Conservation (phyloP, 2,329 filamentous ascomycete genomes). For the Curvularia lunata region DNA sequence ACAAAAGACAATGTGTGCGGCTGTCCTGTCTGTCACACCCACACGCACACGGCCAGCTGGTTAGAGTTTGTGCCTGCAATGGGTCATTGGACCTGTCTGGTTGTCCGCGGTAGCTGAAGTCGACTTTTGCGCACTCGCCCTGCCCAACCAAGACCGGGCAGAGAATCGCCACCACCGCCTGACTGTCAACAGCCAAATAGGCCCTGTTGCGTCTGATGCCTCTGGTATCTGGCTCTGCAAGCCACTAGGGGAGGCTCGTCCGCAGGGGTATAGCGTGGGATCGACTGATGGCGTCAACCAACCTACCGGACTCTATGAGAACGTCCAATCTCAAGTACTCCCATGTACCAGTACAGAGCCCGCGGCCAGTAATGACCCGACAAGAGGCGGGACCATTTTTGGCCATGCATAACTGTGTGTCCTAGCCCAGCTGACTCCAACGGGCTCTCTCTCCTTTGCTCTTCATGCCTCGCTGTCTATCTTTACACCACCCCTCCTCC, state of each 20-base stretch:
- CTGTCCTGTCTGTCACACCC: constrained; percentile 1
- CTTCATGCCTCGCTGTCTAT: neutral
- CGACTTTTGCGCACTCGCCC: neutral
- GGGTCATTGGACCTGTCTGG: neutral
- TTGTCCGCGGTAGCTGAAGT: constrained; percentile 4
- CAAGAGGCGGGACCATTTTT: neutral
- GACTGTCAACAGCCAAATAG: neutral
- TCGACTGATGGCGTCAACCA: constrained; percentile 31
- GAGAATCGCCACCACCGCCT: constrained; percentile 1
- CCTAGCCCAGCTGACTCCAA: neutral
- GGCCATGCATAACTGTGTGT: neutral
- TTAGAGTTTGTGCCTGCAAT: neutral
- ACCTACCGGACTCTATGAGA: constrained; percentile 27
- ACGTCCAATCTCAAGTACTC: neutral
- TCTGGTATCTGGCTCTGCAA: constrained; percentile 12
- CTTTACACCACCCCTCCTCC: constrained; percentile 19
- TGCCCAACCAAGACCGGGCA: neutral
- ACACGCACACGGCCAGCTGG: neutral
- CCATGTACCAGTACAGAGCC: constrained; percentile 2
- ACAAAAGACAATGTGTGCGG: constrained; percentile 14
- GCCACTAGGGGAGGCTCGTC: constrained; percentile 19
- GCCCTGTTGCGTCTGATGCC: constrained; percentile 23
- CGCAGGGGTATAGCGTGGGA: constrained; percentile 25
- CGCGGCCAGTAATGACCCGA: constrained; percentile 2
- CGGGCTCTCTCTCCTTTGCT: neutral